Evolutionary conservation across 83 land plant genomes (phyloP).

Genomic region (Thuja plicata): DNA sequence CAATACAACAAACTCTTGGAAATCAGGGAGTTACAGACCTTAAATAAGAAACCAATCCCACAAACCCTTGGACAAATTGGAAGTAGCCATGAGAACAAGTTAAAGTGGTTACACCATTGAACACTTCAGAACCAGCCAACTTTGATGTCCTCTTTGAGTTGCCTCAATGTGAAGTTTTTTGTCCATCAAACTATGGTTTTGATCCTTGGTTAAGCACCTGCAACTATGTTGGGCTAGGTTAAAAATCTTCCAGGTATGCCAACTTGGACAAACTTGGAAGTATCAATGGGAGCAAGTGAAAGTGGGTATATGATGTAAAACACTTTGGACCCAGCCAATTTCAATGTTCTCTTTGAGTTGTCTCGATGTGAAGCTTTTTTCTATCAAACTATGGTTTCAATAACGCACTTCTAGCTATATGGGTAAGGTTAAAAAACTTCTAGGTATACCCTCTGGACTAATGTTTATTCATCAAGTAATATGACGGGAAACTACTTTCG

Average conservation of each 20-base stretch:
- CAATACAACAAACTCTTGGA: neutral
- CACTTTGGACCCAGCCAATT: neutral
- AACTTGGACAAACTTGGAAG: neutral
- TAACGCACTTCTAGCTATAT: neutral
- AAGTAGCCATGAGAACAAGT: neutral
- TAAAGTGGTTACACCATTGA: neutral
- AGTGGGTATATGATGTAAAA: neutral
- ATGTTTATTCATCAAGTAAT: neutral
- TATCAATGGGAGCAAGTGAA: neutral
- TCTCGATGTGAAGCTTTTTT: neutral
- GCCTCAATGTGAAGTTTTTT: neutral
- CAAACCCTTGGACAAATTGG: neutral
- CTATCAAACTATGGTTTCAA: neutral
- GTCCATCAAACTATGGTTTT: neutral
- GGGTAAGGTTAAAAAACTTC: too few relatives aligned
- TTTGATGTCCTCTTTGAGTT: neutral
- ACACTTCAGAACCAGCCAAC: neutral
- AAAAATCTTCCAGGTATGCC: too few relatives aligned
- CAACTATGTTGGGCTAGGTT: neutral
- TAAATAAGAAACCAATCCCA: neutral
- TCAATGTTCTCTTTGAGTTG: neutral
- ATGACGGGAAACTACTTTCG: neutral
- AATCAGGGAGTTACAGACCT: neutral
- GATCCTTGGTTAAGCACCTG: neutral
- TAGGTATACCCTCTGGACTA: neutral